Evolutionary conservation across 495 filamentous ascomycete species (phyloP).

Genomic region (Trichoderma parareesei): DNA sequence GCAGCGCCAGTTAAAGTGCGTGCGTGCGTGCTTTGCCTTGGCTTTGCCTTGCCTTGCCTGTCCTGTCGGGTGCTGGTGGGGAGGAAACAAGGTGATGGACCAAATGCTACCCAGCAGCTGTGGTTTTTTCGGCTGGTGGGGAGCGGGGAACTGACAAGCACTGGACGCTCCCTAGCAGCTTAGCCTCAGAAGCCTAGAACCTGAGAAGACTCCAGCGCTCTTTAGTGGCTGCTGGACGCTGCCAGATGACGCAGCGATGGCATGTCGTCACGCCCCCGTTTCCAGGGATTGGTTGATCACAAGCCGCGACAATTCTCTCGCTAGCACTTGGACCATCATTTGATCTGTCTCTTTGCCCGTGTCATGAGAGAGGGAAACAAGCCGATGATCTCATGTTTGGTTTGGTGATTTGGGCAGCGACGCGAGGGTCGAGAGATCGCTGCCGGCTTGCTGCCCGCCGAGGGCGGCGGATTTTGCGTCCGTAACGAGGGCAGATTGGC

Average conservation of each 20-base stretch:
- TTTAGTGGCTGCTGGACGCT: background rate
- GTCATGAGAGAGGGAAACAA: background rate
- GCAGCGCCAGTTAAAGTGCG: too few relatives aligned
- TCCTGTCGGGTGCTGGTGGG: background rate
- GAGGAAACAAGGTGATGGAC: background rate
- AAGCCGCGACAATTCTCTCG: background rate
- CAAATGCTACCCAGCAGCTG: too few relatives aligned
- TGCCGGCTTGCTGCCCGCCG: too few relatives aligned
- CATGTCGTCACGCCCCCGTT: conserved; percentile 4
- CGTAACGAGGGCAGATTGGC: too few relatives aligned
- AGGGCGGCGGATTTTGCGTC: too few relatives aligned
- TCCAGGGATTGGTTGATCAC: background rate
- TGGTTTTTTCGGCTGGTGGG: background rate
- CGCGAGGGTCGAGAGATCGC: too few relatives aligned
- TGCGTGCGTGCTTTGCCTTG: too few relatives aligned
- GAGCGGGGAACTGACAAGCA: background rate
- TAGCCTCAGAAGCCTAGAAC: too few relatives aligned
- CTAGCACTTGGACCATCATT: background rate
- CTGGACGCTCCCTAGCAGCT: background rate
- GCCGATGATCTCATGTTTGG: background rate
- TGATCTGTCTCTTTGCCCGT: too few relatives aligned
- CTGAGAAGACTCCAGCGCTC: background rate
- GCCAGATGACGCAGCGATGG: conserved; percentile 2
- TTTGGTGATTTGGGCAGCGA: background rate
- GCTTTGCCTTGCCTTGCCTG: too few relatives aligned